Evolutionary conservation across 208 protist species (phyloP), one percentile per base, ranked within the genome.

Genomic region (Giardia muris): DNA sequence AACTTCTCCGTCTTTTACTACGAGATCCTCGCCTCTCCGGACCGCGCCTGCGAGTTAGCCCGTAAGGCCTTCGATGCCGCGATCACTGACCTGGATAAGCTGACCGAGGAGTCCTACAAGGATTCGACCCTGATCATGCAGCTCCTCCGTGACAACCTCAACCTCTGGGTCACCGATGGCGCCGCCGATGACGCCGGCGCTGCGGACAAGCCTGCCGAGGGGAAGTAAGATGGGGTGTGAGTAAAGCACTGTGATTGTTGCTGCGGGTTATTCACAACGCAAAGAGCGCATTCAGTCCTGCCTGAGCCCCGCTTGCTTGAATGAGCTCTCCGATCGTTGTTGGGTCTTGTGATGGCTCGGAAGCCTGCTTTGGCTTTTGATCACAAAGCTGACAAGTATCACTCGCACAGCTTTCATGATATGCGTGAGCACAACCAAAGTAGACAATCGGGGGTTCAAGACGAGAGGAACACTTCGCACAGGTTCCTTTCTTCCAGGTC

Each of bases 1-100:
- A 99, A 99, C 96, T 99, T 99, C 95, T 98, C 97, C 67, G 98
- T 99, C 47, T 99, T 99, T 95, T 98, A 99, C 94, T 99, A 99
- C 95, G 98, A 99, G 95, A 99, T 99, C 93, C 94, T 98, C 39
- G 98, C 98, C 93, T 96, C 95, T 76, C 97, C 97, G 46, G 98
- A 99, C 94, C 94, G 96, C 47, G 96, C 96, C 87, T 96, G 96
- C 95, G 95, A 92, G 93, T 95, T 98, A 67, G 97, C 97, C 2
- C 97, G 97, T 89, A 94, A 95, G 94, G 96, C 97, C 19, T 98
- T 98, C 94, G 96, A 98, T 89, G 97, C 98, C 93, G 97, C 97
- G 89, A 96, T 98, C 46, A 97, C 96, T 88, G 98, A 99, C 93
- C 94, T 99, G 22, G 98, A 99, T 93, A 97, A 95, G 42, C 96